These are phyloP conservation scores for Silene uniflora DNA, from an alignment of 148 eudicot species.

Conservation along the genomic window DNA sequence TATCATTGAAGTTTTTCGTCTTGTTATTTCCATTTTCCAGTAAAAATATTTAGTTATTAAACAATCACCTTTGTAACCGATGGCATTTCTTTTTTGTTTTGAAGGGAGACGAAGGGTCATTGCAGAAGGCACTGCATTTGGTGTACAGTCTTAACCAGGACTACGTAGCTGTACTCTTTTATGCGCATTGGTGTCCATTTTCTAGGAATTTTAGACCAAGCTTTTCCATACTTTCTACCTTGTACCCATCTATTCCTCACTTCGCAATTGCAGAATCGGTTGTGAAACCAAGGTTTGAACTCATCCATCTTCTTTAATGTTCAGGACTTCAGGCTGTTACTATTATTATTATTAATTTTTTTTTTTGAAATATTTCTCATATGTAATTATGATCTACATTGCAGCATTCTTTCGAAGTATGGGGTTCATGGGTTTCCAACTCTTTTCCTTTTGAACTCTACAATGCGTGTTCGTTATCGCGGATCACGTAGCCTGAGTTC, in stretches of 20 bases:
- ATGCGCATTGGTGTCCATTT: slow-evolving; percentile 97
- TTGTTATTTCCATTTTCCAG: background rate
- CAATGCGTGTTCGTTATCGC: slow-evolving; percentile 75
- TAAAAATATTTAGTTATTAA: too few species aligned
- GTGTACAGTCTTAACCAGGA: slow-evolving; percentile 47
- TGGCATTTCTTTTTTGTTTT: slow-evolving; percentile 15
- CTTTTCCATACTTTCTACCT: slow-evolving; percentile 62
- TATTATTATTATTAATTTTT: background rate
- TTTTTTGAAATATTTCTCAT: too few species aligned
- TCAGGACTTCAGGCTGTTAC: too few species aligned
- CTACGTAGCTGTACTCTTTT: slow-evolving; percentile 82
- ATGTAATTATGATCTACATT: slow-evolving; percentile 16
- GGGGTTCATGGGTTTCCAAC: slow-evolving; percentile 97
- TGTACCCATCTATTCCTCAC: slow-evolving; percentile 82
- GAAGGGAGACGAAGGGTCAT: slow-evolving; percentile 80
- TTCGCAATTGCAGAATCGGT: slow-evolving; percentile 83
- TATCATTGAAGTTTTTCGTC: background rate
- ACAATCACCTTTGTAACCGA: slow-evolving; percentile 9
- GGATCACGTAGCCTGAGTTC: slow-evolving; percentile 78
- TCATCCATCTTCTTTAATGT: background rate
- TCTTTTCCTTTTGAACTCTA: slow-evolving; percentile 78
- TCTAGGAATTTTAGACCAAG: slow-evolving; percentile 70
- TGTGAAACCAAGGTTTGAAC: slow-evolving; percentile 76
- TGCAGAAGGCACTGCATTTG: slow-evolving; percentile 69
- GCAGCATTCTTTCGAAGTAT: slow-evolving; percentile 87